phyloP scores from a whole-genome alignment of 495 filamentous ascomycete species.

The Tuber umbilicatum region DNA sequence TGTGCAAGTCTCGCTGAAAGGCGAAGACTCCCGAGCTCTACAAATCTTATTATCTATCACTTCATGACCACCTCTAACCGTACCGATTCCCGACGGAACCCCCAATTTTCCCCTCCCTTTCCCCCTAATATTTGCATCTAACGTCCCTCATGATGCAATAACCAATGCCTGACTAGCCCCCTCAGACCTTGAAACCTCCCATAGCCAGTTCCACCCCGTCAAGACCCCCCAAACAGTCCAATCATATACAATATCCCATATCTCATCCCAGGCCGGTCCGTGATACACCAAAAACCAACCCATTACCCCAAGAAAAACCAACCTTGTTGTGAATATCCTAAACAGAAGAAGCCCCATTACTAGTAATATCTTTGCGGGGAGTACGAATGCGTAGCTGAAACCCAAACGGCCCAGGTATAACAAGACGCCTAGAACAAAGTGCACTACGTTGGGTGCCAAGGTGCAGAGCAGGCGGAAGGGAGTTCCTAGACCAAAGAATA shows the following conservation, averaged over 20 bases:
- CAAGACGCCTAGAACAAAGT: background rate
- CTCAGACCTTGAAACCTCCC: background rate
- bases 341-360: background rate
- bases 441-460: background rate
- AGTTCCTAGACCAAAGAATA: background rate
- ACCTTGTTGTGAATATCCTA: background rate
- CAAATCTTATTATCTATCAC: background rate
- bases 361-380: background rate
- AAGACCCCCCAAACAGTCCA: background rate
- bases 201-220: background rate
- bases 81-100: background rate
- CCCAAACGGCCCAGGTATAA: background rate
- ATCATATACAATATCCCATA: background rate
- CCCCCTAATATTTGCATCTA: background rate
- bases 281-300: background rate
- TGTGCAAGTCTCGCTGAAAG: background rate
- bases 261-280: slow-evolving; percentile 1
- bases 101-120: background rate
- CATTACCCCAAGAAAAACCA: background rate
- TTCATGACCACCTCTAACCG: background rate
- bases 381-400: background rate
- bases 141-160: background rate
- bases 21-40: background rate
- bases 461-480: background rate
- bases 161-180: background rate